These are phyloP conservation scores for Fomitiporia mediterranea DNA, from an alignment of 1,284 basidiomycete species.

Conservation along the genomic window DNA sequence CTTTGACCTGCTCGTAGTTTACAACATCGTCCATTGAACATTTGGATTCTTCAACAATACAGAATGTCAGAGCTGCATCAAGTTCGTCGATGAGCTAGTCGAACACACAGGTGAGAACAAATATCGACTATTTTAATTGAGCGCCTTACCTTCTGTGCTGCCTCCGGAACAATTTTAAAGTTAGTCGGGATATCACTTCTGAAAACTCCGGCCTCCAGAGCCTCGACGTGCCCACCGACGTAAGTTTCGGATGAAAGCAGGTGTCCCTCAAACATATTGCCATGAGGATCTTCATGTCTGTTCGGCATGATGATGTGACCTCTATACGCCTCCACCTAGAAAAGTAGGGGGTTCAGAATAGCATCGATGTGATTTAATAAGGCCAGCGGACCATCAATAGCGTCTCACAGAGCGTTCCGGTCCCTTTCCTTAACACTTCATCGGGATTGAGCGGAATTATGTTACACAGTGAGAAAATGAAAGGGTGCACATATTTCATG, in stretches of 20 bases:
- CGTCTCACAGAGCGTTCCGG: conserved; percentile 96
- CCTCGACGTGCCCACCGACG: conserved; percentile 98
- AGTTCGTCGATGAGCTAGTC: conserved; percentile 88
- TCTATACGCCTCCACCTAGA: conserved; percentile 90
- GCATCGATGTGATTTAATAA: not conserved
- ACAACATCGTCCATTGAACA: conserved; percentile 79
- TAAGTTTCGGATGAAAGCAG: conserved; percentile 96
- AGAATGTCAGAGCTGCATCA: conserved; percentile 88
- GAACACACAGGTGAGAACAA: conserved; percentile 13
- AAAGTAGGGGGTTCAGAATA: not conserved
- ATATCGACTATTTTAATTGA: conserved; percentile 3
- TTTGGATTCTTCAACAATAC: conserved; percentile 86
- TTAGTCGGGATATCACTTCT: conserved; percentile 93
- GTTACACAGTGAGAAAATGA: conserved; percentile 99
- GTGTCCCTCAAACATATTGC: conserved; percentile 95
- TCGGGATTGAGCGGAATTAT: conserved; percentile 98
- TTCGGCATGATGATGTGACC: conserved; percentile 98
- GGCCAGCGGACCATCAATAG: conserved; percentile 81
- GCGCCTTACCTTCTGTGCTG: conserved; percentile 71
- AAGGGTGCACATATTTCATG: conserved; percentile 99
- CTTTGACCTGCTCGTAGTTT: conserved; percentile 94
- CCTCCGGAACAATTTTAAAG: conserved; percentile 90
- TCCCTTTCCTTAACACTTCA: conserved; percentile 94
- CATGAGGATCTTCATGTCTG: conserved; percentile 89
- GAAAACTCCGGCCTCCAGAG: conserved; percentile 97